A percentile compares a stretch with the other conserved stretches of the same genome.
Conservation (phyloP, 805 yeast genomes). For the Ogataea naganishii region DNA sequence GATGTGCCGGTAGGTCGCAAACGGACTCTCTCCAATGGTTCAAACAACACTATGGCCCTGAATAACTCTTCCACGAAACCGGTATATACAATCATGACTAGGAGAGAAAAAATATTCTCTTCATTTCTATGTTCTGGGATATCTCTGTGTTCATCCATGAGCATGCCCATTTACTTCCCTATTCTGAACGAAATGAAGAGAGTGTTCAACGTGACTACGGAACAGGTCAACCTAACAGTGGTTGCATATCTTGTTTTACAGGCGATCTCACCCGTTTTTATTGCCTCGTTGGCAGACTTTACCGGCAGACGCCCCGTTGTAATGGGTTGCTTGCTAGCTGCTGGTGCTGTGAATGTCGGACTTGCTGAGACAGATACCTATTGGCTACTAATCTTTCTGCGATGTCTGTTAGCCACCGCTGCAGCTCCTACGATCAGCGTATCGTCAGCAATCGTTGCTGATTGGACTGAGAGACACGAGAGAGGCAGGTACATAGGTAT, state of each 20-base stretch:
- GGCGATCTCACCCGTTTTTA: slow-evolving; percentile 65
- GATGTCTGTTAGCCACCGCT: slow-evolving; percentile 74
- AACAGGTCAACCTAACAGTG: slow-evolving; percentile 58
- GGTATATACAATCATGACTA: slow-evolving; percentile 36
- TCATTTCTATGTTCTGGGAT: slow-evolving; percentile 32
- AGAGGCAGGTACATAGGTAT: slow-evolving; percentile 69
- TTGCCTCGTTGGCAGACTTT: slow-evolving; percentile 61
- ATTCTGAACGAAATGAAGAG: slow-evolving; percentile 52
- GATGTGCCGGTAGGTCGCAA: no score
- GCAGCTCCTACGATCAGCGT: slow-evolving; percentile 71
- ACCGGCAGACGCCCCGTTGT: slow-evolving; percentile 68
- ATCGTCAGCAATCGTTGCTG: slow-evolving; percentile 65
- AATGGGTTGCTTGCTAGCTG: slow-evolving; percentile 43
- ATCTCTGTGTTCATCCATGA: slow-evolving; percentile 61
- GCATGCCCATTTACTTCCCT: slow-evolving; percentile 77
- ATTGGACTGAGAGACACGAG: slow-evolving; percentile 52
- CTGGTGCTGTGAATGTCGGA: slow-evolving; percentile 55
- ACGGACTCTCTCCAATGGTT: no score
- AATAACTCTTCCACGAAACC: no score
- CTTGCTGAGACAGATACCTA: slow-evolving; percentile 51
- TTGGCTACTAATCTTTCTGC: slow-evolving; percentile 52
- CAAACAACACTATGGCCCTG: no score
- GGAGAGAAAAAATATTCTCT: slow-evolving; percentile 31
- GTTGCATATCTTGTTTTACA: slow-evolving; percentile 72
- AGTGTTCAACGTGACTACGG: slow-evolving; percentile 47